These are phyloP conservation scores for Knoxia roxburghii DNA, from an alignment of 257 asterid genomes.

Conservation along the genomic window DNA sequence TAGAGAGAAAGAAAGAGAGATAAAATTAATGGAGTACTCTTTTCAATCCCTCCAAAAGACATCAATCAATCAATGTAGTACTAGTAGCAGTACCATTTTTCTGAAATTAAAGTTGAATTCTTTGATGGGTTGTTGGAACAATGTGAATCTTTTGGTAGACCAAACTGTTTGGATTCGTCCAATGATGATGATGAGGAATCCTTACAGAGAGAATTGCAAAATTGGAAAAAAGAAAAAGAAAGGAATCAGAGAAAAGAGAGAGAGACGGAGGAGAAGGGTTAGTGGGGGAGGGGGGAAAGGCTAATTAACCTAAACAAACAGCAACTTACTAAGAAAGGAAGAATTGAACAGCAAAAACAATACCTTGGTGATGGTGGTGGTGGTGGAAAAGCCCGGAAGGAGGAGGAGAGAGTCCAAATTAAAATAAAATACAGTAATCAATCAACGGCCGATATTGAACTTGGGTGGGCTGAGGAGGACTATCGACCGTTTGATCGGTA, in stretches of 20 bases:
- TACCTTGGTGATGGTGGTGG: conserved; percentile 6
- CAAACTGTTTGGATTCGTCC: conserved; percentile 23
- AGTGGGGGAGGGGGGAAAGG: conserved; percentile 24
- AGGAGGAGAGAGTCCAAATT: conserved; percentile 25
- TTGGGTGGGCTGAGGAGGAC: conserved; percentile 38
- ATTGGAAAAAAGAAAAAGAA: neutral
- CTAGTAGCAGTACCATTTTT: conserved; percentile 6
- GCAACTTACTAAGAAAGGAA: conserved; percentile 65
- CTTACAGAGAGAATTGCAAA: conserved; percentile 3
- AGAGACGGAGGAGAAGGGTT: conserved; percentile 22
- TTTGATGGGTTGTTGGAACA: conserved; percentile 11
- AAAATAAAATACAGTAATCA: conserved; percentile 21
- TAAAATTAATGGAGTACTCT: neutral
- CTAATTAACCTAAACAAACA: conserved; percentile 77
- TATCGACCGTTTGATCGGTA: conserved; percentile 41
- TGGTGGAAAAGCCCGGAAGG: too few relatives aligned
- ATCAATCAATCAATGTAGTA: neutral
- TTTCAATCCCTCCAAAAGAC: neutral
- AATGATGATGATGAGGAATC: conserved; percentile 37
- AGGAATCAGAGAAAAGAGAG: neutral
- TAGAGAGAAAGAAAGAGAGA: too few relatives aligned
- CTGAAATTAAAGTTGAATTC: neutral
- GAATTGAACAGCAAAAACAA: conserved; percentile 46
- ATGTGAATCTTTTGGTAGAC: conserved; percentile 20
- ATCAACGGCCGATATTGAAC: conserved; percentile 31